phyloP scores from a whole-genome alignment of 345 rosid genomes.

The Corchorus olitorius region DNA sequence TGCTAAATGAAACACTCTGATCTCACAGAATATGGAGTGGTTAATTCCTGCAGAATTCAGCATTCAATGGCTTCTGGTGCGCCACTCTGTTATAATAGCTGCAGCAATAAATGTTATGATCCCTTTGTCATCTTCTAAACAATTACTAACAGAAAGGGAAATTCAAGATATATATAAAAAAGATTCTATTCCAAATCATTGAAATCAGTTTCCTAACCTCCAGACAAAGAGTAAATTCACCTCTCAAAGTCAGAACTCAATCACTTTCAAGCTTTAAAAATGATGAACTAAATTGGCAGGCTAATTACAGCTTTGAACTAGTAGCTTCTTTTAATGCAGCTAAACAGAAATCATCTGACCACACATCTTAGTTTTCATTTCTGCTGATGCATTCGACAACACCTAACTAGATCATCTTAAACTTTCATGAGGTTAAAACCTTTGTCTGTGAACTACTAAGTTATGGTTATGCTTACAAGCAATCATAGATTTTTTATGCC shows the following conservation, averaged over 20 bases:
- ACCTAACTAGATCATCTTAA: no score
- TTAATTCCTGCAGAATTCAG: not conserved
- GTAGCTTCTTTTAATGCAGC: no score
- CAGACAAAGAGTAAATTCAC: not conserved
- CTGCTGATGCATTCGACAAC: not conserved
- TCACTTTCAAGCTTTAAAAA: not conserved
- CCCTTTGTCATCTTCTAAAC: not conserved
- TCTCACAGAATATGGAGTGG: not conserved
- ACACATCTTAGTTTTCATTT: no score
- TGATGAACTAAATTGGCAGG: not conserved
- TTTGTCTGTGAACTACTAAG: not conserved
- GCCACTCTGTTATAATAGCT: not conserved
- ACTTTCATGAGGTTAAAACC: not conserved
- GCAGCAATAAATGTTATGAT: not conserved
- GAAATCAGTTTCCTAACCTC: not conserved
- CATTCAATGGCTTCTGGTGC: not conserved
- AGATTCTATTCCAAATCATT: not conserved
- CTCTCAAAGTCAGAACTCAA: not conserved
- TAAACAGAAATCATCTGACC: no score
- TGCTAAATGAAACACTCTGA: not conserved
- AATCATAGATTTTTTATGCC: no score
- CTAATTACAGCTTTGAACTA: no score
- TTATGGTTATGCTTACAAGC: no score
- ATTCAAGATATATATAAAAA: not conserved
- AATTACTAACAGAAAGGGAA: not conserved